Base-by-base conservation (phyloP, 176 grass and related monocot genomes). In the Oryza glumipatula region DNA sequence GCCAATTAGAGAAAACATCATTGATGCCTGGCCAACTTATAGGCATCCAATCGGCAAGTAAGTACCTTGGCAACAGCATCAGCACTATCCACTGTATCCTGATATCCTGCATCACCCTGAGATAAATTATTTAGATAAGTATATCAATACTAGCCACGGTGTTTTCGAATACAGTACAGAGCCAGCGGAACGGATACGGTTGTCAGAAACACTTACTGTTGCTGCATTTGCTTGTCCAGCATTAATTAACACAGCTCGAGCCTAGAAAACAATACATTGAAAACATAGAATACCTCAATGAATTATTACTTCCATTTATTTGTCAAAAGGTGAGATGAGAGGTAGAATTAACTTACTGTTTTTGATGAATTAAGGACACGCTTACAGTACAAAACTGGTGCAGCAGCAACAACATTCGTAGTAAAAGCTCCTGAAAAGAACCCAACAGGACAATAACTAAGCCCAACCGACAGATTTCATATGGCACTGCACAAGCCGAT, bases 151-250 rank as follows among this genome's bases (percentile, higher is more conserved):
- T 15, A 85, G 48, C 28, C 36, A 61, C 21, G 60, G 63, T 36
- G 33, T 68, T 58, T 71, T 51, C 9, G 39, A 45, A 79, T 70
- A 48, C 66, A 79, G 38, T 79, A 45, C 46, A 72, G 9, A 73
- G 79, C 30, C 1, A 0, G 6, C 58, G 47, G 30, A 87, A 28
- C 33, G 28, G 9, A 38, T 47, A 80, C 15, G 79, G 73, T 72
- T 69, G 28, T 88, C n/a, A 70, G 52, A 69, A 84, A 72, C 12
- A 92, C 96, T 98, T 90, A 98, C 96, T 41, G 96, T 98, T 49
- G 96, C 96, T 81, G 93, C 93, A 92, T 98, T 98, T 86, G 96
- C 96, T 90, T 98, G 96, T 41, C 96, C 96, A 89, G 96, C 93
- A 41, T 98, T 98, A 83, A 89, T 82, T 85, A 98, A 82, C 82